Evolutionary conservation across 2,329 filamentous ascomycete genomes (phyloP), one percentile per base, ranked within the genome.

Genomic region (Sphaerostilbella broomeana): DNA sequence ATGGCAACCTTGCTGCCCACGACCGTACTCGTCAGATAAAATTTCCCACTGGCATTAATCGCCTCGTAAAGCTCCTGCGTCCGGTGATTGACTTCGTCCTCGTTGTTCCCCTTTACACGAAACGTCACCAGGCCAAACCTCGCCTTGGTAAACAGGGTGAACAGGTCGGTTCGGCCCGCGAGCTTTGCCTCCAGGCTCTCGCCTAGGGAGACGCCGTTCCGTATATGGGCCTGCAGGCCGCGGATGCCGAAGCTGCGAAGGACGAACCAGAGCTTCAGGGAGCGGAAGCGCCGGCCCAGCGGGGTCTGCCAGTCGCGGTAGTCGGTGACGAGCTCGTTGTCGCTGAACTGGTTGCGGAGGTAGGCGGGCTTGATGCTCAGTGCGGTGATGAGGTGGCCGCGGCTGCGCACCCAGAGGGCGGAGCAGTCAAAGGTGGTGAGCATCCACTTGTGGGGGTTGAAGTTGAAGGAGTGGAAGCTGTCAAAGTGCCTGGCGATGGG

Each of bases 291-390:
- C 3, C 90, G 73, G 7, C 90, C 90, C 0, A 97, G 79, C 0
- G 90, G 88, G 53, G 97, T 94, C 65, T 95, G 88, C 90, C 90
- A 97, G 69, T 97, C 89, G 32, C 90, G 79, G 68, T 95, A 95
- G 63, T 97, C 90, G 17, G 87, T 95, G 1, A 95, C 90, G 2
- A 90, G 73, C 0, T 87, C 88, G 25, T 74, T 77, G 51, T 92
- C 86, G 4, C 83, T 85, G 65, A 81, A 87, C 4, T 77, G 68
- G 63, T 95, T 95, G 47, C 80, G 63, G 19, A 95, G 77, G 66
- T 94, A 95, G 4, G 82, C 74, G 0, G 86, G 86, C 12, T 82
- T 82, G 57, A 92, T 83, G 55, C 77, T 81, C 28, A 95, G 73
- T 1, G 88, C 84, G 45, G 81, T 73, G 29, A 84, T 86, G n/a